Conservation (phyloP, 805 yeast species). For the Myxozyma monticola region DNA sequence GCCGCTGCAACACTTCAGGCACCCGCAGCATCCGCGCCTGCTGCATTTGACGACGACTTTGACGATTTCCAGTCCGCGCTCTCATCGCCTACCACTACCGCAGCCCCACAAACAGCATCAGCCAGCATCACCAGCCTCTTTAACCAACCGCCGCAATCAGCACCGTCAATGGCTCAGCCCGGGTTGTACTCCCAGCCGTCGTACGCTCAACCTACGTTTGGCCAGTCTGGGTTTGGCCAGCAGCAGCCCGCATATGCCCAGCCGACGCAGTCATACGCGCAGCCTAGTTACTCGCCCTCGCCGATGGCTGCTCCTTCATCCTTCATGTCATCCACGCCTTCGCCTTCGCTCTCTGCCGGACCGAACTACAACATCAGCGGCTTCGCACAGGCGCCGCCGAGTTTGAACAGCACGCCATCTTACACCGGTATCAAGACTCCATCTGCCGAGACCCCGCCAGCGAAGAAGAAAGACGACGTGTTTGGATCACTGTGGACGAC, state of each 20-base stretch:
- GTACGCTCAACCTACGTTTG: slow-evolving; percentile 1
- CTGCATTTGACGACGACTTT: slow-evolving; percentile 40
- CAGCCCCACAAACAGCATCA: slow-evolving; percentile 10
- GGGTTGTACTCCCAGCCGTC: too few species aligned
- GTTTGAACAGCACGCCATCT: background rate
- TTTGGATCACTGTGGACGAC: slow-evolving; percentile 45
- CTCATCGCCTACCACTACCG: slow-evolving; percentile 26
- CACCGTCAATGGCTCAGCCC: too few species aligned
- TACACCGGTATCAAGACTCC: background rate
- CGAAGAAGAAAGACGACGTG: slow-evolving; percentile 37
- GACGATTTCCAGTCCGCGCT: slow-evolving; percentile 64
- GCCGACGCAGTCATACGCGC: too few species aligned
- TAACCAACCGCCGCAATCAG: background rate
- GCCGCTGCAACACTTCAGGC: slow-evolving; percentile 1
- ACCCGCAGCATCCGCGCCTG: slow-evolving; percentile 7
- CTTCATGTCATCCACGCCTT: too few species aligned
- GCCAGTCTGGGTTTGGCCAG: too few species aligned
- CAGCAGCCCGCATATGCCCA: too few species aligned
- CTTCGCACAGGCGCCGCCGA: background rate
- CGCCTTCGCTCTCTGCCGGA: background rate
- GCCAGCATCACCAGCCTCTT: slow-evolving; percentile 6
- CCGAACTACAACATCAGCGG: background rate
- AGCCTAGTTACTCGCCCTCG: too few species aligned
- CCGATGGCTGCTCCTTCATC: too few species aligned
- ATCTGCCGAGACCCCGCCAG: background rate